Conservation (phyloP, 768 basidiomycete species). For the Mycena olivaceomarginata region DNA sequence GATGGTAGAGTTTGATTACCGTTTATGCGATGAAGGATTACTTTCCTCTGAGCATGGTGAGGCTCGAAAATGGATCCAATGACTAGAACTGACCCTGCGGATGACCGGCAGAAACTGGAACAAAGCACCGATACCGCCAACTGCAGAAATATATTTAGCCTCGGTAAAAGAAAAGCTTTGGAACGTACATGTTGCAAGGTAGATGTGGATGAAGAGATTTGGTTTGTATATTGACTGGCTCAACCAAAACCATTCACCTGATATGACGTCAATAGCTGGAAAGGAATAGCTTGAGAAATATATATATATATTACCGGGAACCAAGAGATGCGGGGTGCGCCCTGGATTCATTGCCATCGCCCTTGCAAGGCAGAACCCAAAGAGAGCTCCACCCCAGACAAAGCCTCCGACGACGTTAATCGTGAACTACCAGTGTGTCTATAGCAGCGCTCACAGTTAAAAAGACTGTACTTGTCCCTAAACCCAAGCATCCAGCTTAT, state of each 20-base stretch:
- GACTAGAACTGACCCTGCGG: conserved; percentile 43
- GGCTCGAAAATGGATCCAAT: too few relatives aligned
- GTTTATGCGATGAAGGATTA: conserved; percentile 49
- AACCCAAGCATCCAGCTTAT: conserved; percentile 52
- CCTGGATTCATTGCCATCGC: conserved; percentile 41
- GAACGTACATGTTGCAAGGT: conserved; percentile 46
- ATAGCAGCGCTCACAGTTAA: conserved; percentile 40
- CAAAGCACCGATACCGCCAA: conserved; percentile 47
- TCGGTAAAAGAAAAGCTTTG: neutral
- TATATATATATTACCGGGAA: conserved; percentile 9
- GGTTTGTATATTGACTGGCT: conserved; percentile 40
- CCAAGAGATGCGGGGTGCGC: neutral
- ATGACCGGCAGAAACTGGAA: conserved; percentile 51
- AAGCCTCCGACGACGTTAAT: conserved; percentile 40
- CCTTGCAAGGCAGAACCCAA: conserved; percentile 50
- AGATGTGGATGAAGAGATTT: conserved; percentile 50
- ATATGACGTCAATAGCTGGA: neutral
- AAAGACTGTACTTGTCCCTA: conserved; percentile 47
- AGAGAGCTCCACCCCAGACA: conserved; percentile 50
- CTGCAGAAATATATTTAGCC: conserved; percentile 24
- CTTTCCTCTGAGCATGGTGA: conserved; percentile 32
- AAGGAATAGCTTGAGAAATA: neutral
- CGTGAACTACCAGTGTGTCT: neutral
- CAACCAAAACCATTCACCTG: conserved; percentile 53
- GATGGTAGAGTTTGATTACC: conserved; percentile 21